Base-by-base conservation (phyloP, 805 yeast species). In the Yamadazyma philogaea region DNA sequence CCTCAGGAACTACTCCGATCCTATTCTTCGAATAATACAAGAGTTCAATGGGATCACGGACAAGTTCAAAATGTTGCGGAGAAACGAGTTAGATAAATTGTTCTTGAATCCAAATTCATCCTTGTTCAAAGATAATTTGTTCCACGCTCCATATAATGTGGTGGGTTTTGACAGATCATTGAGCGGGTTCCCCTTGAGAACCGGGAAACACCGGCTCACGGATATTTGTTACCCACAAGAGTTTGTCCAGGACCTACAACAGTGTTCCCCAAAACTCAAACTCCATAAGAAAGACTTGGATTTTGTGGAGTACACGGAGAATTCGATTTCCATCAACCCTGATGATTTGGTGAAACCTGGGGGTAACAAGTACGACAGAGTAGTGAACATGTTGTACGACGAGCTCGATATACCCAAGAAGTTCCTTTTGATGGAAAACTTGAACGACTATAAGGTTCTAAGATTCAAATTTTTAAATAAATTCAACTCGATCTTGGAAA, bases 131-230 rank as follows among this genome's bases (percentile, higher is more conserved):
- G 56, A 59, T 14, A 61, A 61, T 38, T 41, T 61, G 6, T 59
- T 58, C 37, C 54, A 53, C n/a, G 51, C 54, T 27, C 66, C 66
- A 8, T 68, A 68, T 47, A 67, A 69, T 49, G 72, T 68, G 7
- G 52, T 66, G 3, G 75, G 75, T 4, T 67, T 67, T 49, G 75
- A 70, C 50, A 53, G 64, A 37, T 55, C 64, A 19, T 48, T 68
- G 22, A 54, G 63, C 20, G 75, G 75, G 2, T 52, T 66, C 21
- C 75, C 75, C 1, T 45, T 69, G 22, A 48, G 60, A 16, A 39
- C 38, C 11, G 61, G 60, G 7, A 55, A 57, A 33, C 34, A 49
- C 42, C 40, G 44, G 33, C 31, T 43, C 14, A 57, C 57, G 26
- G 57, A 54, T 12, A 43, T 53, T 28, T 47, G 49, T 7, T 61